A percentile compares a stretch with the other conserved stretches of the same genome.
phyloP scores from a whole-genome alignment of 768 basidiomycete species.

The Neoboletus brunneissimus region DNA sequence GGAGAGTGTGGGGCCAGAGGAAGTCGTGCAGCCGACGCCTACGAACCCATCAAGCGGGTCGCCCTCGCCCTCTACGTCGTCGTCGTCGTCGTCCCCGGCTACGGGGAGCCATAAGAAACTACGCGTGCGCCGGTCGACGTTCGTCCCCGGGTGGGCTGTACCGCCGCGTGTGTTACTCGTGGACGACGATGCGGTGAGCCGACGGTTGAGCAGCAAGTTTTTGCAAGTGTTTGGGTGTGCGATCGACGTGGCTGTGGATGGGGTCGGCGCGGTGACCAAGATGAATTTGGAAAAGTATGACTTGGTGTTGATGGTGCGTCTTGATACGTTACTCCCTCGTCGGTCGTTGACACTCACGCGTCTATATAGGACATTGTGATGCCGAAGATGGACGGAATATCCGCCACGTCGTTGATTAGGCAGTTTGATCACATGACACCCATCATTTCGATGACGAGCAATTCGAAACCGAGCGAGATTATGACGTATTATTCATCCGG shows the following conservation, averaged over 20 bases:
- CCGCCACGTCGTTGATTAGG: conserved; percentile 88
- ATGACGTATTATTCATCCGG: conserved; percentile 73
- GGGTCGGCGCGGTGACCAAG: conserved; percentile 87
- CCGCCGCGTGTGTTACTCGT: conserved; percentile 90
- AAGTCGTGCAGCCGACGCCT: conserved; percentile 41
- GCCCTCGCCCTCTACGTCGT: conserved; percentile 5
- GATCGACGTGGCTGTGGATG: conserved; percentile 93
- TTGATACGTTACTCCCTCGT: background rate
- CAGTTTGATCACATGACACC: conserved; percentile 95
- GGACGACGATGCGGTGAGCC: conserved; percentile 91
- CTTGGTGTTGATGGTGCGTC: conserved; percentile 85
- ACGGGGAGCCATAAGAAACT: conserved; percentile 41
- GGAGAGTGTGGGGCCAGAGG: conserved; percentile 33
- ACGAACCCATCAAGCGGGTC: conserved; percentile 22
- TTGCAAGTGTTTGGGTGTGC: conserved; percentile 93
- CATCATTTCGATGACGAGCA: conserved; percentile 98
- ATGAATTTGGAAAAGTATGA: conserved; percentile 98
- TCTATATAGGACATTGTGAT: conserved; percentile 84
- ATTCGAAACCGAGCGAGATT: conserved; percentile 89
- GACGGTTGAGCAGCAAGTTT: conserved; percentile 88
- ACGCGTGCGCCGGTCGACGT: conserved; percentile 71
- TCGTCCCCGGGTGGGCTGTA: conserved; percentile 88
- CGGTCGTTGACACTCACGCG: background rate
- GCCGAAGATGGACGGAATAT: conserved; percentile 84
- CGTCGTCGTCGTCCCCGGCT: conserved; percentile 7